A percentile compares a stretch with the other conserved stretches of the same genome.
These are phyloP conservation scores for Penicillium sp. DNA, from an alignment of 2,329 filamentous ascomycete species.

Conservation along the genomic window DNA sequence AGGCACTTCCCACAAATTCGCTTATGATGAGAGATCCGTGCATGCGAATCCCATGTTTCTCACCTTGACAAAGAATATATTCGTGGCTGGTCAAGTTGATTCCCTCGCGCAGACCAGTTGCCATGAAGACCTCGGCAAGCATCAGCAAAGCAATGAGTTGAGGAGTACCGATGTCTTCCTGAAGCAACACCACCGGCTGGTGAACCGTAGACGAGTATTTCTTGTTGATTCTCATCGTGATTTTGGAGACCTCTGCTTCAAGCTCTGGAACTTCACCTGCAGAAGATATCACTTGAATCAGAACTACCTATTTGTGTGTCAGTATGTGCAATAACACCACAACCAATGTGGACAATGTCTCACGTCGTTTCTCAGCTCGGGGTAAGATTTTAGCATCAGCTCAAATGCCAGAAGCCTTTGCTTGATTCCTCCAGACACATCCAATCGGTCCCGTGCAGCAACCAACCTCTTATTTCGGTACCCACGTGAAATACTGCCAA, in stretches of 20 bases:
- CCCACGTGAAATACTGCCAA: conserved; percentile 73
- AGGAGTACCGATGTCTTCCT: conserved; percentile 88
- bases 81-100: conserved; percentile 97
- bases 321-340: conserved; percentile 2
- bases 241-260: conserved; percentile 83
- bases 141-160: conserved; percentile 90
- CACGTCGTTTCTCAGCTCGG: conserved; percentile 76
- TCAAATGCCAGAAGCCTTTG: conserved; percentile 91
- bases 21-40: conserved; percentile 86
- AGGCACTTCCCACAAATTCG: conserved; percentile 90
- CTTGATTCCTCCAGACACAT: conserved; percentile 84
- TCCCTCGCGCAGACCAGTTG: conserved; percentile 89
- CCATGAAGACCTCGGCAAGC: conserved; percentile 86
- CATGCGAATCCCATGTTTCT: conserved; percentile 68
- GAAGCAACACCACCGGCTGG: conserved; percentile 85
- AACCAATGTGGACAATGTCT: conserved; percentile 6
- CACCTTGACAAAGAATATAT: conserved; percentile 89
- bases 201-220: conserved; percentile 85
- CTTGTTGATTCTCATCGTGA: conserved; percentile 89
- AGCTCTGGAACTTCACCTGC: conserved; percentile 82
- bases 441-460: conserved; percentile 89
- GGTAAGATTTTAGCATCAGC: conserved; percentile 87
- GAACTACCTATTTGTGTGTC: conserved; percentile 60
- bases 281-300: conserved; percentile 90
- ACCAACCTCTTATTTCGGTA: conserved; percentile 88